Evolutionary conservation across 2,329 filamentous ascomycete genomes (phyloP), one percentile per base, ranked within the genome.

Genomic region (Aschersonia sp.): DNA sequence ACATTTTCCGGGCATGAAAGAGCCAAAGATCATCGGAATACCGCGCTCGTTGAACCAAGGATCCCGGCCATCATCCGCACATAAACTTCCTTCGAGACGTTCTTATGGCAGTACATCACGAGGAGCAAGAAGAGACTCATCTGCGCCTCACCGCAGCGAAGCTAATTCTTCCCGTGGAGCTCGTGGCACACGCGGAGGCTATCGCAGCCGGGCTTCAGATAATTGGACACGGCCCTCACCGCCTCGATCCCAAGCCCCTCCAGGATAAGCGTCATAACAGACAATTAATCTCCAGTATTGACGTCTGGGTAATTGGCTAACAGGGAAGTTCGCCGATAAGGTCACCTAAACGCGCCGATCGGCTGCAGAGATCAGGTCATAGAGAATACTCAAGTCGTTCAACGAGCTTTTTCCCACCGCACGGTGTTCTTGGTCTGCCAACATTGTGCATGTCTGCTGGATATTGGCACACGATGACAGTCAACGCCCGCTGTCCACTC

Each of bases 1-100:
- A 32, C 53, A 58, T 10, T 60, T 73, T 7, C 70, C 69, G 2
- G 66, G 65, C 40, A 69, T 69, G 64, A 47, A 49, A 5, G 64
- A 65, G 43, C 53, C 60, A 11, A 70, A 58, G 51, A 59, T 57
- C 5, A 57, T 73, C 39, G 59, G 64, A 4, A 52, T 71, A 11
- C 62, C 68, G 4, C 63, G 61, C 47, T 58, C 60, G 9, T 52
- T 56, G 32, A 55, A 56, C 10, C 60, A 65, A 45, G 60, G 59
- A 11, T 56, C 57, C 5, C 58, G 66, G 48, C 55, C 57, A 31
- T 44, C 45, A 5, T 40, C 48, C 44, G 45, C 41, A 32, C 49
- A 47, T 40, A 47, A 47, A 41, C 14, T 39, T 9, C 55, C 57
- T 10, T 56, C 60, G 29, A 59, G 63, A 45, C 56, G 57, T 47